Evolutionary conservation across 1,284 basidiomycete genomes (phyloP).

Genomic region (Inonotus obliquus): DNA sequence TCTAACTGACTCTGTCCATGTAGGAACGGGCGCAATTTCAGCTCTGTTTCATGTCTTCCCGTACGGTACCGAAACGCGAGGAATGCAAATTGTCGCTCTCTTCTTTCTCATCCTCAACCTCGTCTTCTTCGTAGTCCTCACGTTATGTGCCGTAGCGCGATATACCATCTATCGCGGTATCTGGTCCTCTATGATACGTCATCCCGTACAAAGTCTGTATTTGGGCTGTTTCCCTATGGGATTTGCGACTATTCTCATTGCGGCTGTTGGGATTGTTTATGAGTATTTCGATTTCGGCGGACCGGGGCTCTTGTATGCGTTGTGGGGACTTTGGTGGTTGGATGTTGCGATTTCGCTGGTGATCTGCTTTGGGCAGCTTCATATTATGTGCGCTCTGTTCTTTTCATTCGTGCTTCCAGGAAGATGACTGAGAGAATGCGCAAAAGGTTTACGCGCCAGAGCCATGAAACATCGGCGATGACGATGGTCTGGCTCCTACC

Average conservation of each 20-base stretch:
- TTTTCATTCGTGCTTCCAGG: neutral
- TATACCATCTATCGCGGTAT: slow-evolving; percentile 54
- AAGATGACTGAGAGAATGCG: neutral
- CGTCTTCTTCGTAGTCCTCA: slow-evolving; percentile 56
- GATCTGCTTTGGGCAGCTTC: slow-evolving; percentile 61
- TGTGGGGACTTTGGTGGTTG: slow-evolving; percentile 76
- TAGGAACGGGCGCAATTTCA: slow-evolving; percentile 55
- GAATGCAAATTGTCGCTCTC: slow-evolving; percentile 41
- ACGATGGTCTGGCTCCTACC: slow-evolving; percentile 69
- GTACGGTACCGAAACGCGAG: slow-evolving; percentile 37
- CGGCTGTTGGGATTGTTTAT: slow-evolving; percentile 41
- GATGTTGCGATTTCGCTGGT: slow-evolving; percentile 53
- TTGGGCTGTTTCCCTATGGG: slow-evolving; percentile 72
- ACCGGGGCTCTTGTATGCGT: slow-evolving; percentile 46
- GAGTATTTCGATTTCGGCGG: slow-evolving; percentile 47
- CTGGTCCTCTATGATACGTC: slow-evolving; percentile 50
- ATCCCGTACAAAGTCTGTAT: slow-evolving; percentile 65
- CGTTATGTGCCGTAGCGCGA: slow-evolving; percentile 40
- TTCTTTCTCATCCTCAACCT: slow-evolving; percentile 68
- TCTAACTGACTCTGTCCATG: neutral
- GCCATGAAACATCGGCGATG: slow-evolving; percentile 51
- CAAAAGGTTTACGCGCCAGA: slow-evolving; percentile 56
- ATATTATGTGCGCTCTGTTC: slow-evolving; percentile 49
- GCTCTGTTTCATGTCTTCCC: slow-evolving; percentile 51
- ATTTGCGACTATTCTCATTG: slow-evolving; percentile 57